Conservation (phyloP, 2,329 filamentous ascomycete species). For the Xylaria sp. region DNA sequence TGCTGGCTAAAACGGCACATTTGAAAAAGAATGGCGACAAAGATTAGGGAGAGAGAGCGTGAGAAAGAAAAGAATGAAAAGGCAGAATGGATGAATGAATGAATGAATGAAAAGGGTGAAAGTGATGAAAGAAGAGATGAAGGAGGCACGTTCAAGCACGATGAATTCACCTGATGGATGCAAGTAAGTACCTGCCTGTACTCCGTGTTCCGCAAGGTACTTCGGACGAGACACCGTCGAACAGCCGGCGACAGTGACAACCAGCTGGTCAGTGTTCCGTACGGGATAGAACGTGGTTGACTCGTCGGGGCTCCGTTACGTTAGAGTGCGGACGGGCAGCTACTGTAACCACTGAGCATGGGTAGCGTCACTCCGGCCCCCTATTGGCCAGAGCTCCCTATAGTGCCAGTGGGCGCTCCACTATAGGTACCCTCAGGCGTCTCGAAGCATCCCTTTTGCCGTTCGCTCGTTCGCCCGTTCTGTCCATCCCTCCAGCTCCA, state of each 20-base stretch:
- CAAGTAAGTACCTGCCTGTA: no score
- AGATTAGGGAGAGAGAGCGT: background rate
- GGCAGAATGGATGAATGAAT: background rate
- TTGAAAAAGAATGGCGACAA: background rate
- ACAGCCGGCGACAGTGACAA: no score
- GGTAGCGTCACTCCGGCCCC: background rate
- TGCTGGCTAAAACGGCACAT: background rate
- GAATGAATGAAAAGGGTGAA: no score
- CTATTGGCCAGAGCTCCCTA: conserved; percentile 23
- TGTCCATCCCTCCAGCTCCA: no score
- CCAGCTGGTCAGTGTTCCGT: no score
- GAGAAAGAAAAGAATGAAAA: background rate
- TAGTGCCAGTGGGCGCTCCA: conserved; percentile 19
- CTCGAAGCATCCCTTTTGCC: conserved; percentile 23
- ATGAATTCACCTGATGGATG: no score
- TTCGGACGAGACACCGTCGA: no score
- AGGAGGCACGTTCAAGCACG: background rate
- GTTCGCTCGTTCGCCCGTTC: background rate
- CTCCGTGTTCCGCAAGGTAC: no score
- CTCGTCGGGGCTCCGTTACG: background rate
- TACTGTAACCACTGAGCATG: no score
- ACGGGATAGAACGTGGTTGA: background rate
- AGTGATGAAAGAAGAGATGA: background rate
- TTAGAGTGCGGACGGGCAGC: conserved; percentile 7
- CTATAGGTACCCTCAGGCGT: conserved; percentile 10